phyloP scores from a whole-genome alignment of 2,329 filamentous ascomycete species.

The Chaetoscypha palmicola region DNA sequence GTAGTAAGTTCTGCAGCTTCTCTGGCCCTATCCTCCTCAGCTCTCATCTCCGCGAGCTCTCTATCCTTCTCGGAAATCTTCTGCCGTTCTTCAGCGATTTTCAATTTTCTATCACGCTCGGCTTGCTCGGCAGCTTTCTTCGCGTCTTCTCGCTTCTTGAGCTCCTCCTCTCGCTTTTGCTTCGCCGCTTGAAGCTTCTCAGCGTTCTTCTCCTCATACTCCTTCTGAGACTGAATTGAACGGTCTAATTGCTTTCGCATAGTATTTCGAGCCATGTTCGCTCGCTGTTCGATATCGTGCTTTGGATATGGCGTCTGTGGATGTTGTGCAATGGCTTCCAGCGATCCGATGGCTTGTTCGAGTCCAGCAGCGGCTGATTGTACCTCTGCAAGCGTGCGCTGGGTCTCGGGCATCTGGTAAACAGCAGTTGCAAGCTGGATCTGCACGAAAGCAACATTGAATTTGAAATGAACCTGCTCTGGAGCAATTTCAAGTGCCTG shows the following conservation, averaged over 20 bases:
- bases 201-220: slow-evolving; percentile 91
- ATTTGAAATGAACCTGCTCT: slow-evolving; percentile 84
- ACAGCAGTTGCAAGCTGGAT: slow-evolving; percentile 85
- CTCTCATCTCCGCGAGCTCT: slow-evolving; percentile 61
- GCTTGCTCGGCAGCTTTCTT: slow-evolving; percentile 59
- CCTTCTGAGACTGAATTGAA: slow-evolving; percentile 73
- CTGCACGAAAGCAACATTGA: slow-evolving; percentile 97
- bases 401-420: slow-evolving; percentile 64
- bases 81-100: slow-evolving; percentile 80
- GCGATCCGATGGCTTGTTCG: slow-evolving; percentile 72
- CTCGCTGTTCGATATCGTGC: slow-evolving; percentile 85
- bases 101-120: slow-evolving; percentile 67
- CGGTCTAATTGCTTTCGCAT: slow-evolving; percentile 87
- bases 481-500: slow-evolving; percentile 71
- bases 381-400: slow-evolving; percentile 73
- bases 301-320: slow-evolving; percentile 79
- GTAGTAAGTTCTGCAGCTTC: slow-evolving; percentile 74
- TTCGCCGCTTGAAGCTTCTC: slow-evolving; percentile 77
- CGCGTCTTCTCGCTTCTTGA: slow-evolving; percentile 70
- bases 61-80: slow-evolving; percentile 72
- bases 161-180: slow-evolving; percentile 72
- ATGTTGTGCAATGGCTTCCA: slow-evolving; percentile 56
- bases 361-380: slow-evolving; percentile 73
- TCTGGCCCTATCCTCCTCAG: slow-evolving; percentile 61
- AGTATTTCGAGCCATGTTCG: slow-evolving; percentile 95